These are phyloP conservation scores for Closterium sp. DNA, from an alignment of 139 green algal species.

Conservation along the genomic window DNA sequence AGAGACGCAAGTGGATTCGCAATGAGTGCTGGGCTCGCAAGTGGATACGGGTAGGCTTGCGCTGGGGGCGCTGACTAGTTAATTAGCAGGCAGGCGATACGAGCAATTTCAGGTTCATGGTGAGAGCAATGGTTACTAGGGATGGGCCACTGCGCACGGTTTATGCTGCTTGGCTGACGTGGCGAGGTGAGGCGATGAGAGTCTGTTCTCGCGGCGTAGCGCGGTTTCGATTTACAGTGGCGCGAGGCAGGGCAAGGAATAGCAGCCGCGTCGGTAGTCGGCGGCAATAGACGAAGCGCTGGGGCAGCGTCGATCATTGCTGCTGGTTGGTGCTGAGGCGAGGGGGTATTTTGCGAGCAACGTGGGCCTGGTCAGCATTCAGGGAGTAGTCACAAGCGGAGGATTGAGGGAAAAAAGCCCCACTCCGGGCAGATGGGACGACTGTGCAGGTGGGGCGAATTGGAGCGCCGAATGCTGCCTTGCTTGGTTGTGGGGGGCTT, in stretches of 20 bases:
- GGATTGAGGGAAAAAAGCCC: not conserved
- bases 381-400: not conserved
- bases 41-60: not conserved
- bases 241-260: not conserved
- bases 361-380: not conserved
- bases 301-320: too few species aligned
- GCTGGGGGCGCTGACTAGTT: not conserved
- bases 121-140: too few species aligned
- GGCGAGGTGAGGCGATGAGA: not conserved
- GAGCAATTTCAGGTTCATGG: too few species aligned
- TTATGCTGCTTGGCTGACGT: not conserved
- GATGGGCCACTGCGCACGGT: too few species aligned
- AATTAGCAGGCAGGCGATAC: not conserved
- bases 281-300: too few species aligned
- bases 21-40: not conserved
- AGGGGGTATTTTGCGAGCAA: not conserved
- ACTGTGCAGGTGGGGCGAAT: not conserved
- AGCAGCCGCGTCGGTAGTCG: not conserved
- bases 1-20: not conserved
- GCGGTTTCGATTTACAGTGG: not conserved
- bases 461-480: not conserved
- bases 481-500: not conserved
- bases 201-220: not conserved
- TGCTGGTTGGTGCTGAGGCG: too few species aligned
- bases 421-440: not conserved